Percentiles rank a stretch among this genome's conserved stretches.
These are phyloP conservation scores for Dioscorea alata DNA, from an alignment of 106 monocot species.

Conservation along the genomic window DNA sequence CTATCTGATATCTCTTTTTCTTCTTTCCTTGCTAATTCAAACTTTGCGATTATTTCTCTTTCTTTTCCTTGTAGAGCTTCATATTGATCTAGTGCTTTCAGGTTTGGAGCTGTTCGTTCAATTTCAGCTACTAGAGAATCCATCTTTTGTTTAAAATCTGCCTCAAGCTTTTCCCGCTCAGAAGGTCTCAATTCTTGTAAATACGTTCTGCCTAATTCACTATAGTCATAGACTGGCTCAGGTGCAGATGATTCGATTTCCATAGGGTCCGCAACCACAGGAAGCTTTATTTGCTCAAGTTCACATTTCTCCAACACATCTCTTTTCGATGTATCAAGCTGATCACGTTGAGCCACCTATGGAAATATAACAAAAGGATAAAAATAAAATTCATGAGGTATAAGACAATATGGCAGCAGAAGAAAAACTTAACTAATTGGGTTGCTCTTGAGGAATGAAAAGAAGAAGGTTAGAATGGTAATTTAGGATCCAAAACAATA, in stretches of 20 bases:
- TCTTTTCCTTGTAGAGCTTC: slow-evolving; percentile 81
- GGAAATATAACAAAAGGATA: background rate
- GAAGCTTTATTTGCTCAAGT: slow-evolving; percentile 87
- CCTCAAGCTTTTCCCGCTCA: slow-evolving; percentile 75
- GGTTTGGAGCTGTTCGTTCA: slow-evolving; percentile 82
- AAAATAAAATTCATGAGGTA: too few relatives aligned
- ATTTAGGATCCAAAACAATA: background rate
- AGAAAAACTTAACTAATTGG: too few relatives aligned
- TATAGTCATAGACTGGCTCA: slow-evolving; percentile 61
- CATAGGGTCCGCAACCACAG: slow-evolving; percentile 78
- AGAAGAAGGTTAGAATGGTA: too few relatives aligned
- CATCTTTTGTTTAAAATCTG: slow-evolving; percentile 79
- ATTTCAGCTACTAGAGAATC: slow-evolving; percentile 70
- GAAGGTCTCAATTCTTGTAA: slow-evolving; percentile 66
- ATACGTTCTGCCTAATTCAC: slow-evolving; percentile 49
- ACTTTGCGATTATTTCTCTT: slow-evolving; percentile 68
- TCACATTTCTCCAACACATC: slow-evolving; percentile 88
- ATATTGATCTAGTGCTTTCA: slow-evolving; percentile 97
- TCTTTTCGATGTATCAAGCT: slow-evolving; percentile 50
- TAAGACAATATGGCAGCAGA: too few relatives aligned
- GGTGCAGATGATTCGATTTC: slow-evolving; percentile 50
- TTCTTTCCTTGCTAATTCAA: slow-evolving; percentile 75
- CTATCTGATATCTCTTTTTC: slow-evolving; percentile 88
- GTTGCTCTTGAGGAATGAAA: too few relatives aligned
- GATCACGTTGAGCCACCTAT: slow-evolving; percentile 74